These are phyloP conservation scores for Alternaria dauci DNA, from an alignment of 2,329 filamentous ascomycete genomes.

Conservation along the genomic window DNA sequence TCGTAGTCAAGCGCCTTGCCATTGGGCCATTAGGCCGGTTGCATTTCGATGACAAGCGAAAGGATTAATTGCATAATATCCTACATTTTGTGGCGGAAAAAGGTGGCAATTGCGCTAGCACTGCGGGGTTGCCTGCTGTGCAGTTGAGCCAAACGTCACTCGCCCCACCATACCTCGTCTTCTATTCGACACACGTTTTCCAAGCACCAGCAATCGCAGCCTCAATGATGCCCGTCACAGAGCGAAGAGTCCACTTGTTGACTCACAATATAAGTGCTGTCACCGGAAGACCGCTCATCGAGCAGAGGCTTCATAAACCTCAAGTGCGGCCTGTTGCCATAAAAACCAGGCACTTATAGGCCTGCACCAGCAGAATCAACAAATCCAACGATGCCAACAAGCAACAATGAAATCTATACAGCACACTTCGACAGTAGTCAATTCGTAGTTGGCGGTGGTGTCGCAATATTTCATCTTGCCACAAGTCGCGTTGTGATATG, in stretches of 20 bases:
- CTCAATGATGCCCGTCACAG: conserved; percentile 9
- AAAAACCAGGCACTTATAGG: neutral
- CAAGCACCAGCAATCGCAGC: conserved; percentile 11
- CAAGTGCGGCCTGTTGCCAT: neutral
- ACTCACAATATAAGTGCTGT: neutral
- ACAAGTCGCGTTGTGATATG: conserved; percentile 58
- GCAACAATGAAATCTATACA: conserved; percentile 9
- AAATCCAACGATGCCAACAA: conserved; percentile 1
- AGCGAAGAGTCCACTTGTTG: neutral
- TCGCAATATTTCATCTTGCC: conserved; percentile 61
- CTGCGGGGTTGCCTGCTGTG: neutral
- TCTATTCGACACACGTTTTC: conserved; percentile 8
- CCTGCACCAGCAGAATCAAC: conserved; percentile 13
- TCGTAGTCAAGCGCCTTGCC: conserved; percentile 67
- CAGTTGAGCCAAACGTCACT: conserved; percentile 1
- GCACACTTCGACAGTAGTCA: conserved; percentile 42
- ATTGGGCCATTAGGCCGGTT: conserved; percentile 58
- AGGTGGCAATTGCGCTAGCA: neutral
- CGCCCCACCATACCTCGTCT: conserved; percentile 14
- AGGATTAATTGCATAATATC: too few relatives aligned
- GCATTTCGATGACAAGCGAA: conserved; percentile 5
- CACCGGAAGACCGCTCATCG: neutral
- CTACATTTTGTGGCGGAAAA: too few relatives aligned
- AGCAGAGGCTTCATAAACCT: neutral
- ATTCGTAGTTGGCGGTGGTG: conserved; percentile 50